Conservation (phyloP, 139 green algal genomes). For the Marvania coccoides region DNA sequence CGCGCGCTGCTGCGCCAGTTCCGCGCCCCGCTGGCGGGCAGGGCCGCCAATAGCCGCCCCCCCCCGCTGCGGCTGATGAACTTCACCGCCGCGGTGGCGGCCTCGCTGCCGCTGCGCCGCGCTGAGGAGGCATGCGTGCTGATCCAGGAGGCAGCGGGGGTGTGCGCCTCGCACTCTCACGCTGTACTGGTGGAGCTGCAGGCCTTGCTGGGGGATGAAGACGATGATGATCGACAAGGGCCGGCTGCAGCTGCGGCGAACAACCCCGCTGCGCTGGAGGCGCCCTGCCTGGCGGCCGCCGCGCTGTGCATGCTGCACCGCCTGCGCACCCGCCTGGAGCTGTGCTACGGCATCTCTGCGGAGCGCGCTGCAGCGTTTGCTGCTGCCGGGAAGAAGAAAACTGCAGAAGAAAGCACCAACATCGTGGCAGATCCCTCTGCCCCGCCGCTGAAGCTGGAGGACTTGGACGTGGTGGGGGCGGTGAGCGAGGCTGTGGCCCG, state of each 20-base stretch:
- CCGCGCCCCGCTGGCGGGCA: background rate
- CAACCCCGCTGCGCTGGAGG: background rate
- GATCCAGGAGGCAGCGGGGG: background rate
- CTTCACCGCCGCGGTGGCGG: background rate
- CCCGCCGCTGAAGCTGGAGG: background rate
- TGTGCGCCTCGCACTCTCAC: background rate
- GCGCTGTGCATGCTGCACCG: background rate
- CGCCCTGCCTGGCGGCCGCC: background rate
- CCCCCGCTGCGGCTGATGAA: background rate
- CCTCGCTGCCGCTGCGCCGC: background rate
- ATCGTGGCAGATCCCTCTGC: background rate
- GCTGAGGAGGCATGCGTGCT: constrained; percentile 1
- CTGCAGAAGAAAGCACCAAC: background rate
- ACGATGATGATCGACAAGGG: background rate
- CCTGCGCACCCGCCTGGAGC: background rate
- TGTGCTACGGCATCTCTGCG: background rate
- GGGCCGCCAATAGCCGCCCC: background rate
- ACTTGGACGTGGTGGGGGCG: background rate
- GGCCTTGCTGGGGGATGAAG: background rate
- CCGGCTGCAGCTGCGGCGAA: background rate
- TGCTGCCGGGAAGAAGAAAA: background rate
- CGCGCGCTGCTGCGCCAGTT: background rate
- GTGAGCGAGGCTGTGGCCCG: background rate
- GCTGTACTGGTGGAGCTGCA: background rate
- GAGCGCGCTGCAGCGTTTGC: constrained; percentile 1